Conservation (phyloP, 2,329 filamentous ascomycete species). For the Aspergillus neotritici region DNA sequence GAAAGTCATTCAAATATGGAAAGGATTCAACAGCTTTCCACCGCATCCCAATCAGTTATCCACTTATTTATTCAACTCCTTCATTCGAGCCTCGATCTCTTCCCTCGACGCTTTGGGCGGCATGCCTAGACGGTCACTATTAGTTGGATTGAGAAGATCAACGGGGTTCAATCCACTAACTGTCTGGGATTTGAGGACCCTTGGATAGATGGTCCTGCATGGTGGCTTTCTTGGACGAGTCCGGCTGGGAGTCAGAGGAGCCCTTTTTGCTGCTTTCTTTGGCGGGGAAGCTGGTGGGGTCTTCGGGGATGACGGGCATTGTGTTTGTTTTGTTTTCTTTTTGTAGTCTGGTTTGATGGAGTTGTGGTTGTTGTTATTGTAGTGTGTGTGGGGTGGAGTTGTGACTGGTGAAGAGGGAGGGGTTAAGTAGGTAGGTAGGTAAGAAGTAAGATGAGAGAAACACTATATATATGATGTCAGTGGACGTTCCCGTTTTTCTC, state of each 20-base stretch:
- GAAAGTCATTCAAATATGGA: no score
- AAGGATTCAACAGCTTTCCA: no score
- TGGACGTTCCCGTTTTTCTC: no score
- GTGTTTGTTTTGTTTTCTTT: slow-evolving; percentile 1
- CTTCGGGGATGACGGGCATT: slow-evolving; percentile 28
- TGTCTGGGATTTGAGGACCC: slow-evolving; percentile 42
- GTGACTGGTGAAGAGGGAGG: no score
- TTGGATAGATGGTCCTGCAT: slow-evolving; percentile 35
- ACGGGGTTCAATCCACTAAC: slow-evolving; percentile 17
- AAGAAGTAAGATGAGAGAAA: no score
- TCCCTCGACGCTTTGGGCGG: slow-evolving; percentile 52
- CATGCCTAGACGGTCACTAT: slow-evolving; percentile 32
- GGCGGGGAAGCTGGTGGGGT: slow-evolving; percentile 20
- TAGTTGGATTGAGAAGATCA: neutral
- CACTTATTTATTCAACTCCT: slow-evolving; percentile 58
- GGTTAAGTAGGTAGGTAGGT: no score
- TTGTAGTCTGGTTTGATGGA: neutral
- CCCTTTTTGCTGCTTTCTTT: slow-evolving; percentile 17
- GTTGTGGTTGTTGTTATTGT: no score
- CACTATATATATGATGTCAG: no score
- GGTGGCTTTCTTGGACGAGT: slow-evolving; percentile 35
- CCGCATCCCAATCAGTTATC: neutral
- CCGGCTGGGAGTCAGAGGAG: slow-evolving; percentile 11
- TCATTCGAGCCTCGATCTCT: slow-evolving; percentile 60
- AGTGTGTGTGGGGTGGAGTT: no score